Evolutionary conservation across 176 grass and related monocot species (phyloP), one percentile per base, ranked within the genome.

Genomic region (Carex cristatella): DNA sequence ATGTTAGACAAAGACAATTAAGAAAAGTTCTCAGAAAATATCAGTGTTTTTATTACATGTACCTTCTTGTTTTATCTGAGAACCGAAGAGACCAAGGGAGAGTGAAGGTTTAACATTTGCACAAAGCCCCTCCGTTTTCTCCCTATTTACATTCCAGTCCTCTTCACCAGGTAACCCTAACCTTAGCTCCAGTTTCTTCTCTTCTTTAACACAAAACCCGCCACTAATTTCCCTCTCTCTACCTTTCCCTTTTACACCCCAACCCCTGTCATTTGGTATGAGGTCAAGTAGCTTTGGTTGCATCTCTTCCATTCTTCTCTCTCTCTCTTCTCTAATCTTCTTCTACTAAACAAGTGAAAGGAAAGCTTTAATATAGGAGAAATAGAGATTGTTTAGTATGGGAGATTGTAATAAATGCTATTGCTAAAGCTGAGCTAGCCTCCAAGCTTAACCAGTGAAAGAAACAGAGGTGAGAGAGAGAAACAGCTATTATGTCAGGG

Each of bases 151-250:
- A 69, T 58, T 78, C 86, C 80, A 86, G 81, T 87, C 91, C 84
- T 83, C 62, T 84, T 79, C 87, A 61, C 4, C 88, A 33, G 94
- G 94, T 6, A 90, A 86, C 1, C 86, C 91, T 2, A 97, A 86
- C 64, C 94, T 86, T 46, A 94, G 90, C 87, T 92, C 92, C 7
- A 94, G 92, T 49, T 87, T 87, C 71, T 83, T 94, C 79, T 91
- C 92, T 53, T 84, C 92, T 13, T 74, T 86, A 1, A 67, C 84
- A 11, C 87, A 84, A 67, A 94, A 86, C 27, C 88, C 79, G 46
- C 82, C 84, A 87, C 81, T 87, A 63, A 86, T 85, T 10, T 58
- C 28, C 61, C 62, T 83, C 12, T 69, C 63, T 69, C 46, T 69
- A 56, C 44, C 79, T 65, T 82, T 83, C 8, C n/a, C 81, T 42